These are phyloP conservation scores for Diplodia intermedia DNA, from an alignment of 2,329 filamentous ascomycete genomes.

Conservation along the genomic window DNA sequence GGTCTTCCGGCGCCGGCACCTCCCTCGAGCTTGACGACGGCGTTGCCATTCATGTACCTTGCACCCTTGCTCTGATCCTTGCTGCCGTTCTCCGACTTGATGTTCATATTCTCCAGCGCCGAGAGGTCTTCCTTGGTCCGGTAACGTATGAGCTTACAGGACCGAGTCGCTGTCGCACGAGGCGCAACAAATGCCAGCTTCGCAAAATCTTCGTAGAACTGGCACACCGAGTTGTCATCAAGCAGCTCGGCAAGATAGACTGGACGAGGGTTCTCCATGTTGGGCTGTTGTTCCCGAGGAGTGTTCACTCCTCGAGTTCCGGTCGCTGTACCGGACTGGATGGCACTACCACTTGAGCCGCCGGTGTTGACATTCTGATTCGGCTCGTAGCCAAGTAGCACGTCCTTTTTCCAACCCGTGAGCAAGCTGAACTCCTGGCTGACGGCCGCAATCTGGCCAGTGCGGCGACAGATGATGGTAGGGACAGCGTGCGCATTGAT, in stretches of 20 bases:
- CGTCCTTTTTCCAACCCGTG: constrained; percentile 91
- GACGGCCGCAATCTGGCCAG: constrained; percentile 91
- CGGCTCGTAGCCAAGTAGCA: constrained; percentile 83
- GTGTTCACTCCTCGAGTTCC: constrained; percentile 55
- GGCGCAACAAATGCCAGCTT: constrained; percentile 92
- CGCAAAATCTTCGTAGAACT: constrained; percentile 96
- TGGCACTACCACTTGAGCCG: constrained; percentile 51
- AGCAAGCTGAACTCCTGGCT: constrained; percentile 97
- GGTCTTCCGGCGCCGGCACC: constrained; percentile 78
- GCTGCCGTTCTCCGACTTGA: constrained; percentile 29
- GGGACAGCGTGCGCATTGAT: constrained; percentile 88
- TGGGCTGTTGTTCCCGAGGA: constrained; percentile 47
- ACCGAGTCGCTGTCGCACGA: constrained; percentile 80
- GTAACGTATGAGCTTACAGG: constrained; percentile 89
- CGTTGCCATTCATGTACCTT: constrained; percentile 23
- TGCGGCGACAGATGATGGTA: constrained; percentile 88
- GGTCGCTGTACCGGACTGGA: constrained; percentile 49
- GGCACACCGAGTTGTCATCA: constrained; percentile 89
- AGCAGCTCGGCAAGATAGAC: constrained; percentile 92
- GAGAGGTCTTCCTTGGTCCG: constrained; percentile 57
- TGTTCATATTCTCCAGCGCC: constrained; percentile 39
- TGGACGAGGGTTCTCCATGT: constrained; percentile 63
- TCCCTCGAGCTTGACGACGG: constrained; percentile 36
- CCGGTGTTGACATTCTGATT: constrained; percentile 87
- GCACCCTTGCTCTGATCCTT: constrained; percentile 17